Base-by-base conservation (phyloP, 352 stramenopile species). In the Phytophthora ohioensis region DNA sequence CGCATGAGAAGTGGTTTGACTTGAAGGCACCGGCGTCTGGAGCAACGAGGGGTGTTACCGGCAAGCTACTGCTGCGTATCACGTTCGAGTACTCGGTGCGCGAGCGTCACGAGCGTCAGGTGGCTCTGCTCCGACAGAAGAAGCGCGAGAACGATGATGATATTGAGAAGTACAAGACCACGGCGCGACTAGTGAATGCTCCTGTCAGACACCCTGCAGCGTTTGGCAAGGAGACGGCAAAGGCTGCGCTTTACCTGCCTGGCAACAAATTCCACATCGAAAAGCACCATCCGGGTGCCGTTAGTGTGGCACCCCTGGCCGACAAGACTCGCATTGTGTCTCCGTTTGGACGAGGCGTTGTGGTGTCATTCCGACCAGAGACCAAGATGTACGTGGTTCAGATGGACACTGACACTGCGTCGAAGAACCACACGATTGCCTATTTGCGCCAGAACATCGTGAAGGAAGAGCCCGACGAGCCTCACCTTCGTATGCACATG, bases 361-460 rank as follows among this genome's bases (percentile, higher is more conserved):
- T 94, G 53, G 71, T 96, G 9, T 79, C 81, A 8, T 96, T 91
- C 67, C 88, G 88, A 51, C 69, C 75, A 31, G 78, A 84, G 45
- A 90, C 79, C 32, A 93, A 90, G 64, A 90, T 94, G 75, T 96
- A 94, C 62, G 80, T 96, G 7, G 84, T 94, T 10, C 87, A 92
- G 54, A 70, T 96, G 39, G 85, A 92, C 60, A 82, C 81, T 11
- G 75, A 89, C 42, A 58, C 73, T 5, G 77, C 82, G 5, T 77
- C 78, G 6, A 92, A 90, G 71, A 89, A 79, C 51, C 70, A 80
- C 21, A 92, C 79, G 5, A 64, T 89, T 39, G 88, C 87, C 38
- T 96, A 93, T 57, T 55, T 96, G 68, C 86, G 82, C 4, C 78
- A 90, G 35, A 73, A 84, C 2, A 69, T 81, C 41, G 88, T 96